phyloP scores from a whole-genome alignment of 169 alveolate species.

The Amoebophrya sp. region DNA sequence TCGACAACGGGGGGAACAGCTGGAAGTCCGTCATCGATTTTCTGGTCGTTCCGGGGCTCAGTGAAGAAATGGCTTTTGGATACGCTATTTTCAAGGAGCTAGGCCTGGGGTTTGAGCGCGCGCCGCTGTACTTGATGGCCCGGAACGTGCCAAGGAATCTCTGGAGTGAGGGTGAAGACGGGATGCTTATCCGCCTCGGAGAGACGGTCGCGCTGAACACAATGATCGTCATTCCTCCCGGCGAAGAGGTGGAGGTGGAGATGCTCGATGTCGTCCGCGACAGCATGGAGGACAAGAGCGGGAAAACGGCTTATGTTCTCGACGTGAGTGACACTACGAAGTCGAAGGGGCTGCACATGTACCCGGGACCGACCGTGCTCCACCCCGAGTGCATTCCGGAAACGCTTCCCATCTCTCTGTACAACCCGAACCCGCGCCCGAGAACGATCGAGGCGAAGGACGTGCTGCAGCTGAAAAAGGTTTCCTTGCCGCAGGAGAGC shows the following conservation, averaged over 20 bases:
- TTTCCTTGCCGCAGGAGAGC: neutral
- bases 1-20: neutral
- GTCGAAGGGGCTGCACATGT: neutral
- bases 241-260: too few relatives aligned
- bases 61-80: neutral
- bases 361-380: neutral
- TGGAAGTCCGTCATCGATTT: neutral
- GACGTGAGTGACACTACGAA: neutral
- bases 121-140: neutral
- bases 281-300: neutral
- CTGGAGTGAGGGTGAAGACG: neutral
- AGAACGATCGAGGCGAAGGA: neutral
- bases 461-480: neutral
- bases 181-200: neutral
- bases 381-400: neutral
- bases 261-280: too few relatives aligned
- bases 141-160: neutral
- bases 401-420: neutral
- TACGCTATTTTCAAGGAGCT: neutral
- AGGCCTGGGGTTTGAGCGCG: neutral
- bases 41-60: neutral
- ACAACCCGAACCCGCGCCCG: neutral
- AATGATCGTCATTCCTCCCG: neutral
- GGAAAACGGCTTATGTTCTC: neutral
- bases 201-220: neutral